Evolutionary conservation across 2,329 filamentous ascomycete genomes (phyloP).

Genomic region (Pseudogymnoascus sp.): DNA sequence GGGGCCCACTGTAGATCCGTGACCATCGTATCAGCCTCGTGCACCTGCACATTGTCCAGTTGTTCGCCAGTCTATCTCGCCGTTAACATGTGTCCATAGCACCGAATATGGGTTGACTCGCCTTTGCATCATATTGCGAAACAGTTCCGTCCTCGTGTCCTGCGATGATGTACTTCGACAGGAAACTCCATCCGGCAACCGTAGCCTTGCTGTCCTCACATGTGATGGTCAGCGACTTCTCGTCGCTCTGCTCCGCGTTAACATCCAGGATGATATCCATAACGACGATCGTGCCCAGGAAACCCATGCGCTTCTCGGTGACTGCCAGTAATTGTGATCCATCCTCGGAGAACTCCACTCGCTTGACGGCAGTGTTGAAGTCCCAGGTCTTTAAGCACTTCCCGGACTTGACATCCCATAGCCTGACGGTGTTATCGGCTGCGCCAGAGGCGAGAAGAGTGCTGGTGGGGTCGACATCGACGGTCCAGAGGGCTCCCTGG

Average conservation of each 20-base stretch:
- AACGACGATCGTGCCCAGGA: conserved; percentile 87
- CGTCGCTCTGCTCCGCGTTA: conserved; percentile 73
- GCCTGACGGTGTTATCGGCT: conserved; percentile 94
- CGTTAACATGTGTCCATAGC: conserved; percentile 13
- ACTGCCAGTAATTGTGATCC: conserved; percentile 84
- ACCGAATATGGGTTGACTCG: conserved; percentile 27
- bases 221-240: conserved; percentile 77
- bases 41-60: conserved; percentile 69
- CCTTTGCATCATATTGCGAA: conserved; percentile 86
- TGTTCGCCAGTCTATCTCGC: conserved; percentile 61
- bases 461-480: conserved; percentile 89
- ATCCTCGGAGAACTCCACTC: conserved; percentile 95
- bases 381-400: conserved; percentile 96
- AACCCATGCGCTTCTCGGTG: conserved; percentile 97
- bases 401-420: conserved; percentile 93
- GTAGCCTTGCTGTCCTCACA: conserved; percentile 96
- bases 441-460: conserved; percentile 90
- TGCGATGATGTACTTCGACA: conserved; percentile 92
- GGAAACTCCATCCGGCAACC: conserved; percentile 91
- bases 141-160: conserved; percentile 95
- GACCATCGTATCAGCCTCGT: conserved; percentile 69
- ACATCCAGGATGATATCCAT: conserved; percentile 81
- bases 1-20: conserved; percentile 91
- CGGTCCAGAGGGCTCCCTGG: conserved; percentile 96
- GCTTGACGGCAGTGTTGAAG: conserved; percentile 92